Evolutionary conservation across 2,329 filamentous ascomycete species (phyloP), one percentile per base, ranked within the genome.

Genomic region (Penicillium sp.): DNA sequence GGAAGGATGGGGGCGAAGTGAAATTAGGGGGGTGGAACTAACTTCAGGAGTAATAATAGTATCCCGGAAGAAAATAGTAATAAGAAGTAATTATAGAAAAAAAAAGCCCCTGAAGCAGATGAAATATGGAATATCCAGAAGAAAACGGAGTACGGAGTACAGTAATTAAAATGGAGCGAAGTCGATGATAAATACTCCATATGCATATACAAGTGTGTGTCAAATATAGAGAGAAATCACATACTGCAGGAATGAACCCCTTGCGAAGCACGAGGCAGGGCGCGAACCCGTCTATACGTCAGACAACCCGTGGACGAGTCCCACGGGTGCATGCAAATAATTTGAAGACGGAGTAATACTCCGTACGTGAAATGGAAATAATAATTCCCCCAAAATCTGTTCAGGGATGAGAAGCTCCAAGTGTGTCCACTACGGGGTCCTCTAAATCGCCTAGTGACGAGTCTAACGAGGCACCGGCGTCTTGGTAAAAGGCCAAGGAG

Each of bases 191-290:
- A 43, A 27, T 44, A 23, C 31, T 25, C 31, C 19, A 9, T 23
- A 33, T 46, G 44, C 15, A n/a, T 43, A 16, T 44, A 13, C 40
- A 23, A 29, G 15, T 41, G 50, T 41, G 50, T 52, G 19, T 45
- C 29, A 51, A 21, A 44, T 33, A 44, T 43, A 51, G 21, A 25
- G 23, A 33, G 23, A 45, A 51, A 51, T 34, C 29, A 47, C 21
- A 34, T 25, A 47, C 21, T 44, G 31, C n/a, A 34, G n/a, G 11
- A 21, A n/a, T 40, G 23, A 36, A 29, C 46, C 46, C 46, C 47
- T 36, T 38, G 50, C 31, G 23, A 52, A 52, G 61, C 63, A 65
- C 61, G 63, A 65, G 63, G 58, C 61, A 65, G 53, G 46, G 21
- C n/a, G 60, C 40, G 63, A 58, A 50, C 63, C 47, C 41, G 51